Evolutionary conservation across 768 basidiomycete genomes (phyloP), one percentile per base, ranked within the genome.

Genomic region (Coprinopsis marcescibilis): DNA sequence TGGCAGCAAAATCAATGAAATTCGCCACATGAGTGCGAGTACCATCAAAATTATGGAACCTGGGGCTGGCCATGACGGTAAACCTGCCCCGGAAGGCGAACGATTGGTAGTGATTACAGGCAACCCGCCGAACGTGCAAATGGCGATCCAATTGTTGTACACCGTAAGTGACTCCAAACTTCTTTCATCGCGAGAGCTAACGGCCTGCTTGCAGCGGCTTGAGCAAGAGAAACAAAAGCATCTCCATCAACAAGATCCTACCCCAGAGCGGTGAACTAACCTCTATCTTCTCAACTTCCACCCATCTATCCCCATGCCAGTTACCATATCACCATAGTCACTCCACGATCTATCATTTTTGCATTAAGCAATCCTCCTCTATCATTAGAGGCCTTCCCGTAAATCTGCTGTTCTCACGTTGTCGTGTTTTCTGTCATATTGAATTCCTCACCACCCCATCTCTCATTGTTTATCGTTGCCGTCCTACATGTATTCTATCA

Each of bases 21-120:
- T 99, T 53, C 78, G 96, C 55, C 83, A 91, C 54, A 87, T 91
- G 80, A 94, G 90, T 53, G 86, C 86, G 21, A 95, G 93, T 64
- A 85, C 93, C 58, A 97, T 99, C 66, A 92, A 96, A 68, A 97
- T 99, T 45, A 96, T 95, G 85, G 96, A 99, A 57, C 93, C 95
- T 26, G 93, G 92, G 41, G 76, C 78, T 3, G 80, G 81, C 14
- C 65, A 80, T 58, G 81, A 83, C 47, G 86, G 85, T 13, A 81
- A 78, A 1, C 76, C 81, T 10, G 76, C 83, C 2, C 85, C 81
- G 25, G 89, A 93, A 57, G 87, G 88, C 36, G 94, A 97, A 65
- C 70, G 95, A 56, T 63, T 99, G 61, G 95, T 99, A 5, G 94
- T 93, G 41, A 97, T 99, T 58, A 96, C 93, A 15, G 96, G 96